Base-by-base conservation (phyloP, 1,139 yeast species). In the Suhomyces wounanorum region DNA sequence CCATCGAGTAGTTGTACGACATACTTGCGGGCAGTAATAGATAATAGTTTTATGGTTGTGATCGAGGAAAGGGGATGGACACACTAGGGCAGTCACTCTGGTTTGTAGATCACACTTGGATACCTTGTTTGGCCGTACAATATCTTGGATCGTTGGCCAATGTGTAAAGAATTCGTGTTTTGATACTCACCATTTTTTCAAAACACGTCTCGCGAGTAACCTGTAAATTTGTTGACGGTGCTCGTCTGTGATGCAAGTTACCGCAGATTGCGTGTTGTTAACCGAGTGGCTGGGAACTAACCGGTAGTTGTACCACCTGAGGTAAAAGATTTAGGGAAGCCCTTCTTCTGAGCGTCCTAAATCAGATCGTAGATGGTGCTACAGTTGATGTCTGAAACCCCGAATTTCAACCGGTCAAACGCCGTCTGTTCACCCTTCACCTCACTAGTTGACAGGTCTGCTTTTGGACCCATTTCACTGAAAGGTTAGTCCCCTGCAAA, bases 1-100 rank as follows among this genome's bases (percentile, higher is more conserved):
- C 61, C 41, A 49, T 55, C 18, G 59, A 52, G 47, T 54, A 59
- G 45, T 49, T 56, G 57, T 52, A 56, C 16, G 59, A 53, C 59
- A 55, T 55, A 47, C 13, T 25, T 26, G 5, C 11, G 11, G 4
- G 10, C 35, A 18, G 16, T 4, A 9, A 33, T 23, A 41, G 23
- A 18, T 36, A 18, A 25, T 43, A 31, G 11, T 38, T 16, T 16
- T 18, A 28, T 11, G 36, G 18, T 25, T n/a, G 8, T 21, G 37
- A 14, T 30, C 18, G 44, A 17, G 14, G 37, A 11, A 6, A 13
- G 36, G 36, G 28, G 23, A n/a, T 17, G 11, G 37, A 17, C 44
- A 30, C 37, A 30, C 14, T 14, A 16, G 21, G 17, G 30, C 30
- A 13, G 37, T 7, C 5, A 18, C 44, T 18, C 13, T 16, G 9